These are phyloP conservation scores for Gloeopeniophorella convolvens DNA, from an alignment of 768 basidiomycete species.

Conservation along the genomic window DNA sequence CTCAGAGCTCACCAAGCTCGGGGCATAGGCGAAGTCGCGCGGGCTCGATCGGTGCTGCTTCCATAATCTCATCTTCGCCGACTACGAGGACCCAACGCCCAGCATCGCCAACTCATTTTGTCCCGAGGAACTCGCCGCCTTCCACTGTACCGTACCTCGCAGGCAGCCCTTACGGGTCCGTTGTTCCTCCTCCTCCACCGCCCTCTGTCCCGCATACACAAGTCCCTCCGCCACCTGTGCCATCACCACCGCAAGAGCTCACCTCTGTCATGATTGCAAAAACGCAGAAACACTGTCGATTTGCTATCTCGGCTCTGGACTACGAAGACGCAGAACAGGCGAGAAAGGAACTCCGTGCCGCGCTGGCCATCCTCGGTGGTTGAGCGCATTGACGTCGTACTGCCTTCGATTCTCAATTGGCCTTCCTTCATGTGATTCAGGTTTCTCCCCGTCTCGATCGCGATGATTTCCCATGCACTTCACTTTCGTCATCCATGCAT, in stretches of 20 bases:
- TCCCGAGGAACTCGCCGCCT: conserved; percentile 14
- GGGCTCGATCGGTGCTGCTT: not conserved
- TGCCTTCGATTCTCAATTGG: too few relatives aligned
- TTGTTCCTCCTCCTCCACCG: conserved; percentile 10
- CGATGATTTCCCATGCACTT: not conserved
- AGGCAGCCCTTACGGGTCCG: conserved; percentile 1
- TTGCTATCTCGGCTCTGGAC: conserved; percentile 91
- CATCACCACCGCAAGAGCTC: conserved; percentile 36
- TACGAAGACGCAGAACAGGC: conserved; percentile 92
- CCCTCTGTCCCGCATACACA: conserved; percentile 18
- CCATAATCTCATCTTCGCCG: conserved; percentile 1
- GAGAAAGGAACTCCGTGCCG: conserved; percentile 70
- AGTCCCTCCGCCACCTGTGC: conserved; percentile 12
- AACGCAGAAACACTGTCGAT: conserved; percentile 87
- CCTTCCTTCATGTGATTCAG: not conserved
- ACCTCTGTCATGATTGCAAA: conserved; percentile 62
- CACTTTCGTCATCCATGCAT: too few relatives aligned
- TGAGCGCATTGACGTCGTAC: too few relatives aligned
- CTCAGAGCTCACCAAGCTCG: conserved; percentile 3
- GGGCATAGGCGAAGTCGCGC: not conserved
- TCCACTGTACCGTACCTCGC: conserved; percentile 2
- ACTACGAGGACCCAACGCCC: not conserved
- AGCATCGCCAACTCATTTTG: conserved; percentile 16
- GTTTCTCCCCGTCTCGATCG: not conserved
- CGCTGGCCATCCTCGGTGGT: conserved; percentile 60